phyloP scores from a whole-genome alignment of 305 asterid genomes.

The Stenogyne calaminthoides region DNA sequence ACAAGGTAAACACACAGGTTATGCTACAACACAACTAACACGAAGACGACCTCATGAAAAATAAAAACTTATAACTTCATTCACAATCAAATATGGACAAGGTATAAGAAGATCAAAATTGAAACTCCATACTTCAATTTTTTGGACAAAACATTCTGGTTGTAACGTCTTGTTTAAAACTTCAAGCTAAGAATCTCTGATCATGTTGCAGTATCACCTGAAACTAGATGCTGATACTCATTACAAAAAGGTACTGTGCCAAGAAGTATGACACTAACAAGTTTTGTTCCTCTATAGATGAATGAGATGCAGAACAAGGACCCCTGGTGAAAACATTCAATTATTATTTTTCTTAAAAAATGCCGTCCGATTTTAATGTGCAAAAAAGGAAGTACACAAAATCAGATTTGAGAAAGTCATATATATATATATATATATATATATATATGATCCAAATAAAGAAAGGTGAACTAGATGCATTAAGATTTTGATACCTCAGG shows the following conservation, averaged over 20 bases:
- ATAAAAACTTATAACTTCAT: constrained; percentile 8
- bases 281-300: constrained; percentile 1
- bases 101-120: background rate
- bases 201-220: constrained; percentile 1
- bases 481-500: background rate
- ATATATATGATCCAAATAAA: background rate
- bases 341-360: constrained; percentile 25
- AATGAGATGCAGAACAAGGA: constrained; percentile 15
- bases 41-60: constrained; percentile 1
- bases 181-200: background rate
- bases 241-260: background rate
- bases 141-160: background rate
- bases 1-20: constrained; percentile 27
- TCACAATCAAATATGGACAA: constrained; percentile 5
- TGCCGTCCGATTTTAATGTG: constrained; percentile 7
- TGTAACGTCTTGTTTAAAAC: background rate
- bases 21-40: constrained; percentile 18
- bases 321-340: constrained; percentile 23
- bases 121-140: background rate
- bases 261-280: constrained; percentile 6
- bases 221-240: constrained; percentile 2
- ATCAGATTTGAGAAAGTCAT: background rate
- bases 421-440: too few relatives aligned
- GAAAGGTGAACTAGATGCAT: background rate
- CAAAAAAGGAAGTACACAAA: constrained; percentile 7